Percentiles rank a stretch among this genome's conserved stretches.
Evolutionary conservation across 108 stramenopile species (phyloP).

Genomic region (Skeletonema grethae): DNA sequence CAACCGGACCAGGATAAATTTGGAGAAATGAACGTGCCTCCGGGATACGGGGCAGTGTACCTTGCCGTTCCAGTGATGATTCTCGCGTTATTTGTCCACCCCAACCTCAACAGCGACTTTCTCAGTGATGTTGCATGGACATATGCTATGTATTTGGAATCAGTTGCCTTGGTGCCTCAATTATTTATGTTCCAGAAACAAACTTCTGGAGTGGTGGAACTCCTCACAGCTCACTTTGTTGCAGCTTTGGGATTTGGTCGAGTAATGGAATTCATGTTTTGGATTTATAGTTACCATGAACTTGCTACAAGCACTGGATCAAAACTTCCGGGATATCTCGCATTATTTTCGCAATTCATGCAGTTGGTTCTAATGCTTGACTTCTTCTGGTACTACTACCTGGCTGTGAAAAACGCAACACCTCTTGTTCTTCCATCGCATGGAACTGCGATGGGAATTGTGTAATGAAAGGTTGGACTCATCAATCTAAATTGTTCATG

Average conservation of each 20-base stretch:
- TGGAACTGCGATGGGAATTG: slow-evolving; percentile 76
- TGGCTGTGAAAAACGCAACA: slow-evolving; percentile 88
- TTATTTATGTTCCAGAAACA: slow-evolving; percentile 99
- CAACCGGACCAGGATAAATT: slow-evolving; percentile 89
- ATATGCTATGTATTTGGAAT: slow-evolving; percentile 98
- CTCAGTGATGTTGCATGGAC: slow-evolving; percentile 97
- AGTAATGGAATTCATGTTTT: slow-evolving; percentile 96
- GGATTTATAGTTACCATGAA: slow-evolving; percentile 98
- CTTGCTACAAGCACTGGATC: slow-evolving; percentile 88
- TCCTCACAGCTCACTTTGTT: slow-evolving; percentile 92
- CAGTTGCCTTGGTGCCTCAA: slow-evolving; percentile 94
- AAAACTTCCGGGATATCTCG: slow-evolving; percentile 91
- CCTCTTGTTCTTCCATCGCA: slow-evolving; percentile 87
- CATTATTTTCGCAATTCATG: slow-evolving; percentile 95
- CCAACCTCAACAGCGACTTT: slow-evolving; percentile 93
- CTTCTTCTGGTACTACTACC: slow-evolving; percentile 98
- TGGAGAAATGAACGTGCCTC: slow-evolving; percentile 89
- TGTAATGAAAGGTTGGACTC: slow-evolving; percentile 42
- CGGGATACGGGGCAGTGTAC: slow-evolving; percentile 80
- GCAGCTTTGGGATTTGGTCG: slow-evolving; percentile 93
- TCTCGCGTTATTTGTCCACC: slow-evolving; percentile 88
- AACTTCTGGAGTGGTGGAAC: slow-evolving; percentile 74
- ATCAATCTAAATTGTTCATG: neutral
- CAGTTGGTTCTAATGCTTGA: slow-evolving; percentile 96
- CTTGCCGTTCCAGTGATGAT: slow-evolving; percentile 89